Conservation (phyloP, 495 filamentous ascomycete species). For the Trichoderma virens region DNA sequence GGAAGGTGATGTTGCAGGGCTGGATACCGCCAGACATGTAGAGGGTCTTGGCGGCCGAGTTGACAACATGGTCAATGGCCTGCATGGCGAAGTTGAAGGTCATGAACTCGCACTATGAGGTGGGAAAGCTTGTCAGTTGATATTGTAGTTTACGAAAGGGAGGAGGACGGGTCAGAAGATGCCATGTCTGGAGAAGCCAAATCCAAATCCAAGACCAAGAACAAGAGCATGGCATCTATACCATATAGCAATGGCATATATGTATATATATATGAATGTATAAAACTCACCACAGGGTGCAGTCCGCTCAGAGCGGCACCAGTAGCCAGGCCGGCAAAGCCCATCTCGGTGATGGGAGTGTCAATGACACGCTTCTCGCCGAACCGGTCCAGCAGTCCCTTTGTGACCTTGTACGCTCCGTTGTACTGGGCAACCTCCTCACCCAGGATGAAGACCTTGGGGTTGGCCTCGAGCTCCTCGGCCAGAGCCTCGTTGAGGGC, state of each 20-base stretch:
- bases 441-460: slow-evolving; percentile 89
- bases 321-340: slow-evolving; percentile 86
- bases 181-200: too few species aligned
- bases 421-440: slow-evolving; percentile 99
- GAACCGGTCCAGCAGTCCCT: slow-evolving; percentile 92
- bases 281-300: slow-evolving; percentile 74
- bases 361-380: slow-evolving; percentile 97
- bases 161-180: too few species aligned
- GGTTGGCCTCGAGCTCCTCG: slow-evolving; percentile 90
- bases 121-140: slow-evolving; percentile 13
- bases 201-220: neutral
- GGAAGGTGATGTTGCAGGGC: slow-evolving; percentile 98
- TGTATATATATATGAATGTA: neutral
- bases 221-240: too few species aligned
- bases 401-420: slow-evolving; percentile 98
- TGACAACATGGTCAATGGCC: slow-evolving; percentile 98
- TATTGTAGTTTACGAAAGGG: neutral
- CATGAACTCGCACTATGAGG: slow-evolving; percentile 93
- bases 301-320: slow-evolving; percentile 91
- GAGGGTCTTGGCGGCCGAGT: slow-evolving; percentile 97
- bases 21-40: slow-evolving; percentile 99
- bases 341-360: slow-evolving; percentile 94
- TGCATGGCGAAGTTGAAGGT: slow-evolving; percentile 99
- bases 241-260: neutral
- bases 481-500: slow-evolving; percentile 95